A percentile compares a stretch with the other conserved stretches of the same genome.
These are phyloP conservation scores for Pseudogymnoascus sp. DNA, from an alignment of 2,329 filamentous ascomycete species.

Conservation along the genomic window DNA sequence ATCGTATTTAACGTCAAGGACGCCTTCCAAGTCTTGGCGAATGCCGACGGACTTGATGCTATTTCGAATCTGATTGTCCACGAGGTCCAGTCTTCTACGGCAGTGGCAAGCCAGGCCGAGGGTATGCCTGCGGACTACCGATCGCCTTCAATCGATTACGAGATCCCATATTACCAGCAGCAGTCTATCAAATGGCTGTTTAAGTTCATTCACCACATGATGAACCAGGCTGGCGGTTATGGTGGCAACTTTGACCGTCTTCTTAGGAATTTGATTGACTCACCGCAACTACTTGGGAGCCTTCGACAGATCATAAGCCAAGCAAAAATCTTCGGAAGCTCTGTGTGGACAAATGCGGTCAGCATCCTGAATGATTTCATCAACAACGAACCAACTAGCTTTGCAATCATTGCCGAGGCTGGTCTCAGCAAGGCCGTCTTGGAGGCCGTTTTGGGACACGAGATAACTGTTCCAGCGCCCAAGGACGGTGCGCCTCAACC, in stretches of 20 bases:
- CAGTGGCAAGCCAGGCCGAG: constrained; percentile 58
- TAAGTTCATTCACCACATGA: constrained; percentile 94
- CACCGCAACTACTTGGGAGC: constrained; percentile 72
- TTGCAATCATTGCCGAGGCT: constrained; percentile 89
- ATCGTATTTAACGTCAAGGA: constrained; percentile 80
- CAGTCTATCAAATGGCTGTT: constrained; percentile 89
- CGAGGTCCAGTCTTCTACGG: constrained; percentile 65
- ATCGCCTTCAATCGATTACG: constrained; percentile 83
- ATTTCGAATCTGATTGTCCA: constrained; percentile 80
- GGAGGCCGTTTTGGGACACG: constrained; percentile 63
- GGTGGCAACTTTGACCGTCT: constrained; percentile 83
- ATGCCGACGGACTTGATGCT: constrained; percentile 77
- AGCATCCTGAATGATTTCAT: constrained; percentile 93
- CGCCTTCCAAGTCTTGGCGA: constrained; percentile 76
- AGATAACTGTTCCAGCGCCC: constrained; percentile 22
- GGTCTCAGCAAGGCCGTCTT: constrained; percentile 82
- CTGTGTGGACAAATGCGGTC: constrained; percentile 92
- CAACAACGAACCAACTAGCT: constrained; percentile 97
- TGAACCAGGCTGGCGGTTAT: constrained; percentile 64
- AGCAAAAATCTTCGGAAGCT: constrained; percentile 73
- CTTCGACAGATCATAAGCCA: constrained; percentile 78
- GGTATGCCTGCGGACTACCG: constrained; percentile 67
- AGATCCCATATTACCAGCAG: constrained; percentile 88
- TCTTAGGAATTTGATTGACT: constrained; percentile 89
- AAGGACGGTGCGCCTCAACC: constrained; percentile 22